Conservation (phyloP, 192 early-diverging fungal species). For the Chytriomyces sp. region DNA sequence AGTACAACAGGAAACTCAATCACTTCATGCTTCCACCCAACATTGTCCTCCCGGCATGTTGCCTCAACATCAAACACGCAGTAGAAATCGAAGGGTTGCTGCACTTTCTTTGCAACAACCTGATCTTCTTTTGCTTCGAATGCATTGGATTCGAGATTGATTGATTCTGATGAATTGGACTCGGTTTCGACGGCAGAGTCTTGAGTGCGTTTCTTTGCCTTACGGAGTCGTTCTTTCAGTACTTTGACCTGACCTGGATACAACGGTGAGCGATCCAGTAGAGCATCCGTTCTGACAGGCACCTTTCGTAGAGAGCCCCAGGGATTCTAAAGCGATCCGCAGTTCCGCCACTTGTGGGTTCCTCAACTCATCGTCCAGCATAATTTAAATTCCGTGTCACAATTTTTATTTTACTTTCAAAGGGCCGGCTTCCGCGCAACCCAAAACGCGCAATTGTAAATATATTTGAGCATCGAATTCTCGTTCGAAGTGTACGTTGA, state of each 20-base stretch:
- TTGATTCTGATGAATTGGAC: neutral
- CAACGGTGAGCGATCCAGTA: neutral
- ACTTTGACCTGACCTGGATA: conserved; percentile 5
- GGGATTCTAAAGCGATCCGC: neutral
- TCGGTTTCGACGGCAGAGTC: neutral
- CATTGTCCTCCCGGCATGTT: conserved; percentile 62
- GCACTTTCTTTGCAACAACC: neutral
- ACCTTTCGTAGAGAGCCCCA: conserved; percentile 20
- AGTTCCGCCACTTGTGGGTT: neutral
- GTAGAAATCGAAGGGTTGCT: conserved; percentile 65
- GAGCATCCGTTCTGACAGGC: too few species aligned
- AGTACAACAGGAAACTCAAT: conserved; percentile 83
- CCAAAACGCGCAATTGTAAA: conserved; percentile 78
- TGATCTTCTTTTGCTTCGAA: neutral
- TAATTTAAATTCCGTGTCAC: too few species aligned
- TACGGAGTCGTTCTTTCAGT: conserved; percentile 11
- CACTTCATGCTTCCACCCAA: conserved; percentile 62
- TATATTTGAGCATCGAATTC: conserved; percentile 78
- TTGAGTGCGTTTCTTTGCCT: neutral
- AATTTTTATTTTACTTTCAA: conserved; percentile 1
- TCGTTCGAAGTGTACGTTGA: conserved; percentile 79
- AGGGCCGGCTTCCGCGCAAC: conserved; percentile 57
- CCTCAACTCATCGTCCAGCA: too few species aligned
- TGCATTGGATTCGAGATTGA: neutral
- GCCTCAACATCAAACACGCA: conserved; percentile 79